A percentile compares a stretch with the other conserved stretches of the same genome.
Conservation (phyloP, 2,329 filamentous ascomycete species). For the Fonsecaea pedrosoi region DNA sequence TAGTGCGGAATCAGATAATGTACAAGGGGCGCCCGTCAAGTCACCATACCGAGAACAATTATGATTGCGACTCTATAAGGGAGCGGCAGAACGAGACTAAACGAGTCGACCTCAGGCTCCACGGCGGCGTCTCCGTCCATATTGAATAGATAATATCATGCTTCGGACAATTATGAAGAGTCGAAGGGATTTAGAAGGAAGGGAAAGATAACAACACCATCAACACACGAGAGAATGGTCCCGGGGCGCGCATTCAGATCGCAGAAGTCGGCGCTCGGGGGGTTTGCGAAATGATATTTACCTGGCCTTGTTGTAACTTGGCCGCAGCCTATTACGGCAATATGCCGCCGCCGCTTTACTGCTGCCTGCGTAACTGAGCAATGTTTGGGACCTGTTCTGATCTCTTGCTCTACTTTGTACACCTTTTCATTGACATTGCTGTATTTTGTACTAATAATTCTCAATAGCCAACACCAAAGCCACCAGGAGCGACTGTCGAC, state of each 20-base stretch:
- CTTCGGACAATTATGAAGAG: constrained; percentile 19
- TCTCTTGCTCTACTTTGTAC: no score
- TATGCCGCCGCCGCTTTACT: background rate
- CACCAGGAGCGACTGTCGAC: background rate
- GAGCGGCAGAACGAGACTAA: constrained; percentile 84
- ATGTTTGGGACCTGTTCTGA: no score
- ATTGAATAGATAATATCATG: constrained; percentile 25
- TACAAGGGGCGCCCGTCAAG: background rate
- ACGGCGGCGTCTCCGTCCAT: constrained; percentile 42
- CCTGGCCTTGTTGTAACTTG: background rate
- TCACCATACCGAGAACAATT: constrained; percentile 74
- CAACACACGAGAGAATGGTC: background rate
- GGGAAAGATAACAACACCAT: background rate
- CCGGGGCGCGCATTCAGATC: background rate
- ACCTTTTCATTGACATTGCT: background rate
- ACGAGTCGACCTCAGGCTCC: constrained; percentile 69
- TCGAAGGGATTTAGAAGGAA: background rate
- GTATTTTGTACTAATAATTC: background rate
- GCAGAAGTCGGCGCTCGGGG: background rate
- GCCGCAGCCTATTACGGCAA: background rate
- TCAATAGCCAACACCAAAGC: background rate
- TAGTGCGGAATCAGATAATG: constrained; percentile 46
- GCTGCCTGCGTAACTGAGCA: background rate
- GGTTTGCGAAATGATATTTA: background rate
- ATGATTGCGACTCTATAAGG: constrained; percentile 89